Evolutionary conservation across 345 rosid species (phyloP).

Genomic region (Lumnitzera racemosa): DNA sequence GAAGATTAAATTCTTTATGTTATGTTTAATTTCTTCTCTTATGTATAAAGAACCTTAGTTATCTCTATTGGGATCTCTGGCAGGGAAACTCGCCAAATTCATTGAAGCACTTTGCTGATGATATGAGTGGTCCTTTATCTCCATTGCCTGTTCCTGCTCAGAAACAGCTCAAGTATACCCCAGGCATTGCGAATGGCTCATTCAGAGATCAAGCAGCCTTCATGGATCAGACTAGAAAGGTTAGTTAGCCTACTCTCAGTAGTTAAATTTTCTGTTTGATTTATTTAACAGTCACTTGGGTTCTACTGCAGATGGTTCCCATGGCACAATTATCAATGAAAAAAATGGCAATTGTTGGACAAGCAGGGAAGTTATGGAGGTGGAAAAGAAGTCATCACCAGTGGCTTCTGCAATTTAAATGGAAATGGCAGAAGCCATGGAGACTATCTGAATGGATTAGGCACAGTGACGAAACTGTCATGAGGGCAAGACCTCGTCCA

Average conservation of each 20-base stretch:
- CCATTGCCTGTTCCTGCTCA: slow-evolving; percentile 79
- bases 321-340: slow-evolving; percentile 69
- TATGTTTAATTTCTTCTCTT: too few relatives aligned
- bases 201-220: slow-evolving; percentile 54
- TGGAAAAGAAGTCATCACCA: slow-evolving; percentile 99
- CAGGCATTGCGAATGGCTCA: slow-evolving; percentile 74
- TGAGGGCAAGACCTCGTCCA: slow-evolving; percentile 58
- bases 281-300: slow-evolving; percentile 10
- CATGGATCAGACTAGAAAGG: slow-evolving; percentile 65
- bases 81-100: slow-evolving; percentile 59
- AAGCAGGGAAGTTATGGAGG: slow-evolving; percentile 95
- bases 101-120: slow-evolving; percentile 54
- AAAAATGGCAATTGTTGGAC: slow-evolving; percentile 55
- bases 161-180: slow-evolving; percentile 86
- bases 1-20: too few relatives aligned
- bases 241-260: slow-evolving; percentile 16
- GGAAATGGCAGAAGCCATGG: slow-evolving; percentile 99
- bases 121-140: slow-evolving; percentile 47
- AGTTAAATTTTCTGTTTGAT: slow-evolving; percentile 1
- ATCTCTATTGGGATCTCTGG: slow-evolving; percentile 16
- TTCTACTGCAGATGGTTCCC: slow-evolving; percentile 73
- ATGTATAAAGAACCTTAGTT: too few relatives aligned
- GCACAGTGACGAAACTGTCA: slow-evolving; percentile 76
- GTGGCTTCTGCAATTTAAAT: slow-evolving; percentile 95
- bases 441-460: slow-evolving; percentile 89